These are phyloP conservation scores for Tranzscheliella williamsii DNA, from an alignment of 1,284 basidiomycete genomes.

Conservation along the genomic window DNA sequence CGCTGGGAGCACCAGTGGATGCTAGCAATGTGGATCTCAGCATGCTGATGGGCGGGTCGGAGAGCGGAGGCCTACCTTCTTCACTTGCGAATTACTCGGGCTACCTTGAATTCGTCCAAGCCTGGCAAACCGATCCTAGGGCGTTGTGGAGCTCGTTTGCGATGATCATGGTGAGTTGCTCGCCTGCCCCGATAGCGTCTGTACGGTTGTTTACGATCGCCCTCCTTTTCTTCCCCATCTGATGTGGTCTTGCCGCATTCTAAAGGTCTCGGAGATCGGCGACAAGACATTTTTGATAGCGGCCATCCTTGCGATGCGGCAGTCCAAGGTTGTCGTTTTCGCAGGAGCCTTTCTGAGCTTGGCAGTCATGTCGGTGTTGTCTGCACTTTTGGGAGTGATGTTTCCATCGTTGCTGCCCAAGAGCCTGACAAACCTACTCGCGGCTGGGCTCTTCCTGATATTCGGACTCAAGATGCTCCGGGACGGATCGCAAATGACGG, in stretches of 20 bases:
- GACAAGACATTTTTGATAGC: constrained; percentile 98
- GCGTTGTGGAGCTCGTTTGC: constrained; percentile 37
- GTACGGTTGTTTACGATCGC: background rate
- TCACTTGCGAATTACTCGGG: background rate
- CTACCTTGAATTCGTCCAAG: constrained; percentile 4
- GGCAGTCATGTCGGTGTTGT: constrained; percentile 73
- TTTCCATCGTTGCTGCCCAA: constrained; percentile 54
- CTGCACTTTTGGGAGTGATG: constrained; percentile 53
- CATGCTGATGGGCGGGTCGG: constrained; percentile 21
- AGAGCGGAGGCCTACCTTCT: constrained; percentile 1
- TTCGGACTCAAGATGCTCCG: constrained; percentile 53
- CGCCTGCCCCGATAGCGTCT: background rate
- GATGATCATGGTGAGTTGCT: constrained; percentile 37
- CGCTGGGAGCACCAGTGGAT: no score
- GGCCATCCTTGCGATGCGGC: constrained; percentile 94
- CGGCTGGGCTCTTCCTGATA: constrained; percentile 67
- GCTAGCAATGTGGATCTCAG: constrained; percentile 5
- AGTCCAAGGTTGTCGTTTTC: constrained; percentile 83
- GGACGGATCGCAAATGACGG: constrained; percentile 47
- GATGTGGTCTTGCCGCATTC: background rate
- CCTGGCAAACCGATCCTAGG: constrained; percentile 27
- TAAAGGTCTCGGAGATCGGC: constrained; percentile 66
- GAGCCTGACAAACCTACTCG: constrained; percentile 74
- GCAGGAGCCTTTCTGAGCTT: constrained; percentile 84
- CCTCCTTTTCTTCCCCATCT: no score